Percentiles rank a stretch among this genome's conserved stretches.
Conservation (phyloP, 2,329 filamentous ascomycete genomes). For the Claviceps africana region DNA sequence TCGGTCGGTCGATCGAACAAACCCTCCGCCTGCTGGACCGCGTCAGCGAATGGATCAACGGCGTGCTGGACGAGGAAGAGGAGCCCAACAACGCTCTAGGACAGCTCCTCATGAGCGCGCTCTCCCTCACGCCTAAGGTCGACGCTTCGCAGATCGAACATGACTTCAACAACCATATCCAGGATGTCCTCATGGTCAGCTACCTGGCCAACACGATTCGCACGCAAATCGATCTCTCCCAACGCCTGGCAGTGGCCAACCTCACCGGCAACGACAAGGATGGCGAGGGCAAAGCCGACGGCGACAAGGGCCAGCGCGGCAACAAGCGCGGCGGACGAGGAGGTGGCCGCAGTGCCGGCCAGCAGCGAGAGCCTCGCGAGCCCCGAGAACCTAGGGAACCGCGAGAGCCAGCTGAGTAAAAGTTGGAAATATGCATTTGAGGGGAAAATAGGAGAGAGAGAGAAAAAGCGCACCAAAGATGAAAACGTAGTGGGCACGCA, state of each 20-base stretch:
- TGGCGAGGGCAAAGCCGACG: slow-evolving; percentile 32
- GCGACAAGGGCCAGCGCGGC: slow-evolving; percentile 32
- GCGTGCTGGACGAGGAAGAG: slow-evolving; percentile 85
- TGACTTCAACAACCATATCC: slow-evolving; percentile 99
- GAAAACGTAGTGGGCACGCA: background rate
- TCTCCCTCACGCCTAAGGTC: slow-evolving; percentile 90
- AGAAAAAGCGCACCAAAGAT: slow-evolving; percentile 1
- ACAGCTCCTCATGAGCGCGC: slow-evolving; percentile 87
- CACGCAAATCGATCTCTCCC: slow-evolving; percentile 95
- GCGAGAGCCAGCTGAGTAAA: slow-evolving; percentile 19
- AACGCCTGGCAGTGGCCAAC: slow-evolving; percentile 74
- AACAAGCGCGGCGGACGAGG: slow-evolving; percentile 38
- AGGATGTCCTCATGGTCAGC: slow-evolving; percentile 94
- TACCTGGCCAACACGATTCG: slow-evolving; percentile 98
- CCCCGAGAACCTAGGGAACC: slow-evolving; percentile 27
- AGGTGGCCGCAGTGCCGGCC: slow-evolving; percentile 34
- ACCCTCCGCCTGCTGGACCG: slow-evolving; percentile 82
- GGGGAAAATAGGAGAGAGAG: background rate
- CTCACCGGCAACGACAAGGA: slow-evolving; percentile 39
- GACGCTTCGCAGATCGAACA: slow-evolving; percentile 80
- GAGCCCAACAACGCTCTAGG: slow-evolving; percentile 82
- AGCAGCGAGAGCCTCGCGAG: slow-evolving; percentile 36
- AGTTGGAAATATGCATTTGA: background rate
- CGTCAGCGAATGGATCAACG: slow-evolving; percentile 81
- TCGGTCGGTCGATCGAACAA: slow-evolving; percentile 76